phyloP scores from a whole-genome alignment of 805 yeast species.

The Wickerhamomyces alni region DNA sequence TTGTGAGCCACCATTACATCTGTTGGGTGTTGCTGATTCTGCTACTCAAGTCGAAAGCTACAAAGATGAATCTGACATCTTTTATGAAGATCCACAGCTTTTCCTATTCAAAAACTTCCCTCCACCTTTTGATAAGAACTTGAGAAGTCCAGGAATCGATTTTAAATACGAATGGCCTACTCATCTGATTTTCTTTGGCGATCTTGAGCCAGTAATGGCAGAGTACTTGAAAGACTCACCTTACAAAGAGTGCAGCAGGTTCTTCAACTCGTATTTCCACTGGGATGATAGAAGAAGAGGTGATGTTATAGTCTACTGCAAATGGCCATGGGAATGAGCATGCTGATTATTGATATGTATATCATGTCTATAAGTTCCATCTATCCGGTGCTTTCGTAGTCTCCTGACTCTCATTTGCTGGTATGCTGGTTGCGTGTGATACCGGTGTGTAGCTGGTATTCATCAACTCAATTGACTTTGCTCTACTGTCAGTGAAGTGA shows the following conservation, averaged over 20 bases:
- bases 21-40: constrained; percentile 26
- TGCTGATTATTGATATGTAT: neutral
- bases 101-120: constrained; percentile 57
- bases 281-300: constrained; percentile 84
- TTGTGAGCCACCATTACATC: constrained; percentile 80
- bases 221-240: constrained; percentile 32
- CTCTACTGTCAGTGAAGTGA: constrained; percentile 17
- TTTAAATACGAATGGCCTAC: constrained; percentile 59
- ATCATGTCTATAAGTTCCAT: constrained; percentile 10
- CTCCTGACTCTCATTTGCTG: neutral
- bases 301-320: constrained; percentile 60
- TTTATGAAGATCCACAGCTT: constrained; percentile 59
- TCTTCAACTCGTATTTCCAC: constrained; percentile 77
- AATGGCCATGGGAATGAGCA: constrained; percentile 31
- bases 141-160: constrained; percentile 19
- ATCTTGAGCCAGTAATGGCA: constrained; percentile 42
- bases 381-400: constrained; percentile 6
- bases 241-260: constrained; percentile 43
- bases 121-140: constrained; percentile 19
- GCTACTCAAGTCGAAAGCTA: constrained; percentile 38
- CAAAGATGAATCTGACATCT: constrained; percentile 81
- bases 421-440: constrained; percentile 1
- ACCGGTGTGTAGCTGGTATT: constrained; percentile 13
- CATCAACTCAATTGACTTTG: constrained; percentile 12
- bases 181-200: constrained; percentile 67